Evolutionary conservation across 108 stramenopile species (phyloP), one percentile per base, ranked within the genome.

Genomic region (Halocafeteria seosinensis): DNA sequence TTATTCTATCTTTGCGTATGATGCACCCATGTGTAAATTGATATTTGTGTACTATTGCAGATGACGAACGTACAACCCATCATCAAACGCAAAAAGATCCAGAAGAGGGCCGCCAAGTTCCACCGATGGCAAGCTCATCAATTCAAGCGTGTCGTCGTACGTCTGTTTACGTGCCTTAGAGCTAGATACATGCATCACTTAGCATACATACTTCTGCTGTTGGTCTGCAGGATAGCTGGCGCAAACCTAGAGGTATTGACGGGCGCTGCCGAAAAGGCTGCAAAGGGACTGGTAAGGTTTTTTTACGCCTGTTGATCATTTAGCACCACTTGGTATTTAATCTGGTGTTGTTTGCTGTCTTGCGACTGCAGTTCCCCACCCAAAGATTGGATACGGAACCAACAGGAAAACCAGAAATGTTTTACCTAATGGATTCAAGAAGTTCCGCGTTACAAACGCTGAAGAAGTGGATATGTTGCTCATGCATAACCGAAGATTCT

Each of bases 401-500:
- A 85, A 96, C 81, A 95, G 94, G 83, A 83, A 85, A 72, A 95
- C 93, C 51, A 83, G 93, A 59, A 91, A 96, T 80, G 66, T 95
- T 47, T 85, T 89, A 52, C 97, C 97, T 63, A 88, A 89, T 71
- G 97, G 97, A 64, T 99, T 99, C 90, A 84, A 88, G 78, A 87
- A 86, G 66, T 94, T 94, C 65, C 84, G 92, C 71, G 90, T 99
- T 38, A 78, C 79, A 77, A 95, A 95, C 75, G 89, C 91, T 55
- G 55, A 78, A 30, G 97, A 99, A 67, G 80, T 99, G 64, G 97
- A 99, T 78, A 89, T 99, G 83, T 86, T 99, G 50, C 86, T 99
- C 85, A 96, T 99, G 97, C 93, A 96, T 90, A 99, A 99, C 91
- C 85, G 93, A 59, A 97, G 91, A 59, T 95, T 97, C 82, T 90